A percentile compares a stretch with the other conserved stretches of the same genome.
phyloP scores from a whole-genome alignment of 108 stramenopile genomes.

The Nitzschia inconspicua region DNA sequence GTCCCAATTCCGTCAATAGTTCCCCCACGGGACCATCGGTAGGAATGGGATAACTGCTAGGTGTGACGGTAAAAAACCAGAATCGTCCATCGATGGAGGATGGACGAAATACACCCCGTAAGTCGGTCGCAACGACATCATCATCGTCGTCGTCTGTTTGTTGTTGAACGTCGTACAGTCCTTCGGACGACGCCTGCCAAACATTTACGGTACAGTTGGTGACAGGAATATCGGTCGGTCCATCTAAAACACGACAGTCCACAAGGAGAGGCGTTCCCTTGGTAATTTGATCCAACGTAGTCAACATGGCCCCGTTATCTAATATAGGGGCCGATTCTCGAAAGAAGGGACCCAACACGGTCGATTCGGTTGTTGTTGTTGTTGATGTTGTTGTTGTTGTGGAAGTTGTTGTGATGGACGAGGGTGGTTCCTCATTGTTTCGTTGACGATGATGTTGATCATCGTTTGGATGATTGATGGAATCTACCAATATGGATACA shows the following conservation, averaged over 20 bases:
- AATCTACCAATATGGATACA: not conserved
- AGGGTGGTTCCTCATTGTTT: too few species aligned
- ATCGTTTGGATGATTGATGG: not conserved
- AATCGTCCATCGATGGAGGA: not conserved
- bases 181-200: not conserved
- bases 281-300: not conserved
- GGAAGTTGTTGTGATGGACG: too few species aligned
- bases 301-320: not conserved
- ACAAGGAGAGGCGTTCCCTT: not conserved
- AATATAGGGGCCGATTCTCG: not conserved
- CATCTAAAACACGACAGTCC: not conserved
- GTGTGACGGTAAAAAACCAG: not conserved
- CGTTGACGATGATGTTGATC: too few species aligned
- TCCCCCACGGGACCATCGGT: conserved; percentile 3
- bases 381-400: too few species aligned
- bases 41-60: not conserved
- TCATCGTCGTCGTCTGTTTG: not conserved
- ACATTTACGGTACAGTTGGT: not conserved
- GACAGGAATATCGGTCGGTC: not conserved
- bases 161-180: not conserved
- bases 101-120: not conserved
- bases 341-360: not conserved
- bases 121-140: too few species aligned
- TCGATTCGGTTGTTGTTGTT: too few species aligned
- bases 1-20: not conserved